Evolutionary conservation across 495 filamentous ascomycete genomes (phyloP).

Genomic region (Daldinia vernicosa): DNA sequence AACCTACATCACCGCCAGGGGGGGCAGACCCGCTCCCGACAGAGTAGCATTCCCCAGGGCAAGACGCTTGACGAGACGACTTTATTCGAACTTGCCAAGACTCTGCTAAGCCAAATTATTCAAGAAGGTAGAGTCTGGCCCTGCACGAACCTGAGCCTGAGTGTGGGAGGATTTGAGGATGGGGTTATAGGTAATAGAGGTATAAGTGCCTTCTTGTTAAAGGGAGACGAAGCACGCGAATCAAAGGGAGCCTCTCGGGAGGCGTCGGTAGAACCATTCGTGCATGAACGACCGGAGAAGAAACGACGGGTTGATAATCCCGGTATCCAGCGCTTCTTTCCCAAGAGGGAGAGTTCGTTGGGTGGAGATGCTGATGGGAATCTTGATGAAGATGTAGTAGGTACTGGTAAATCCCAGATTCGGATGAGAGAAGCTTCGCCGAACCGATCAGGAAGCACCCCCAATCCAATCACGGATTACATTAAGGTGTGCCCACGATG

Average conservation of each 20-base stretch:
- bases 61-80: constrained; percentile 72
- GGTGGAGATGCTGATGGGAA: constrained; percentile 37
- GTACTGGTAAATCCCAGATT: constrained; percentile 33
- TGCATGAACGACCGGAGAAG: constrained; percentile 57
- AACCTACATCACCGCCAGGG: constrained; percentile 81
- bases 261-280: constrained; percentile 41
- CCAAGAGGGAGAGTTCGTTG: constrained; percentile 46
- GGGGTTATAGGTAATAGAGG: constrained; percentile 81
- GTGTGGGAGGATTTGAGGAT: constrained; percentile 91
- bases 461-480: constrained; percentile 58
- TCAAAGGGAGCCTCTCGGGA: constrained; percentile 43
- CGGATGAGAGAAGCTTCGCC: constrained; percentile 29
- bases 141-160: constrained; percentile 83
- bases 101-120: constrained; percentile 76
- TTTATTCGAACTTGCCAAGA: constrained; percentile 81
- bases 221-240: constrained; percentile 75
- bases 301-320: constrained; percentile 60
- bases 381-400: constrained; percentile 44
- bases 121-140: constrained; percentile 85
- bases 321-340: constrained; percentile 69
- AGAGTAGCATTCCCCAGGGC: constrained; percentile 79
- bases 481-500: constrained; percentile 70
- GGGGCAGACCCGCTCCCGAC: constrained; percentile 74
- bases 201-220: constrained; percentile 84
- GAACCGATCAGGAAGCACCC: constrained; percentile 44